A percentile compares a stretch with the other conserved stretches of the same genome.
These are phyloP conservation scores for Cornus florida DNA, from an alignment of 148 eudicot genomes.

Conservation along the genomic window DNA sequence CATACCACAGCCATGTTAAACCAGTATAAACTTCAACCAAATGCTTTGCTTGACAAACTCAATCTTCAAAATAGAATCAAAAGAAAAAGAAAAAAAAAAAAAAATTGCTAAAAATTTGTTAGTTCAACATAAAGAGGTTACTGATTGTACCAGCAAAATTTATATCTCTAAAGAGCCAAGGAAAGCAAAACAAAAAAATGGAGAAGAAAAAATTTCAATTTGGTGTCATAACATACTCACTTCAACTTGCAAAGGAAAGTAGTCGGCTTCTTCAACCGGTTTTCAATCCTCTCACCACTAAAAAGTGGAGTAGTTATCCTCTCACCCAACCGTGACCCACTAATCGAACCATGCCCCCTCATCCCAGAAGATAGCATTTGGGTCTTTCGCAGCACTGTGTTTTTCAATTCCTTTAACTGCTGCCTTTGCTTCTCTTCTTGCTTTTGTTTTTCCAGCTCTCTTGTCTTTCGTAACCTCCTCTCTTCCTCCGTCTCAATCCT, in stretches of 20 bases:
- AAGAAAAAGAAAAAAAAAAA: background rate
- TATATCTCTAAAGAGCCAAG: background rate
- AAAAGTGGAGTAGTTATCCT: slow-evolving; percentile 55
- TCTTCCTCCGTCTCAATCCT: slow-evolving; percentile 93
- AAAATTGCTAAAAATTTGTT: background rate
- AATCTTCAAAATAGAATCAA: background rate
- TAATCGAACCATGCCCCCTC: slow-evolving; percentile 67
- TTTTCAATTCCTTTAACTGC: slow-evolving; percentile 73
- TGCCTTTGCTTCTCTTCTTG: slow-evolving; percentile 78
- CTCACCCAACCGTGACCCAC: slow-evolving; percentile 86
- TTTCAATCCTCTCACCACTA: slow-evolving; percentile 80
- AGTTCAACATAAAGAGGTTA: background rate
- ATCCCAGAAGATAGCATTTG: slow-evolving; percentile 65
- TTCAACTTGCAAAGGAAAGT: slow-evolving; percentile 94
- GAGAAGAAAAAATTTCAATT: background rate
- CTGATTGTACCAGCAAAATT: background rate
- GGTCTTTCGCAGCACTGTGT: slow-evolving; percentile 56
- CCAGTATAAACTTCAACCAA: slow-evolving; percentile 1
- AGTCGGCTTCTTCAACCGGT: slow-evolving; percentile 92
- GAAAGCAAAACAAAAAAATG: background rate
- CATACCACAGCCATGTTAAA: background rate
- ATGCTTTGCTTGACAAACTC: background rate
- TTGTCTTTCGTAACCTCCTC: slow-evolving; percentile 78
- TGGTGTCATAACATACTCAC: slow-evolving; percentile 52
- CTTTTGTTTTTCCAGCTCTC: slow-evolving; percentile 74